Base-by-base conservation (phyloP, 305 asterid species). In the Coffea humblotiana region DNA sequence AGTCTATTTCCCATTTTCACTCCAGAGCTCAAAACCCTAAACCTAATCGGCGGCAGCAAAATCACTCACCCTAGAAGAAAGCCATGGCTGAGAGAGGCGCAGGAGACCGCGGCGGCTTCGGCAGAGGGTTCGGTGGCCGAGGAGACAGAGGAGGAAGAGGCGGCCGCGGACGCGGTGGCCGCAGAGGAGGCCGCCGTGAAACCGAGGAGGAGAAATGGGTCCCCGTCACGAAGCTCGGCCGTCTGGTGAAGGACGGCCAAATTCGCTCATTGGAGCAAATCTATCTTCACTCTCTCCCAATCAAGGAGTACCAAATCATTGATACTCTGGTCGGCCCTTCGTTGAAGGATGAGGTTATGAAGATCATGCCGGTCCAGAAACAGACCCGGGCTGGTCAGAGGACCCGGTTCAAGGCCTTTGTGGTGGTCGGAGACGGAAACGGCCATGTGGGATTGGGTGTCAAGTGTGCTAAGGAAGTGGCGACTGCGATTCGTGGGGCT, bases 381-480 rank as follows among this genome's bases (percentile, higher is more conserved):
- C 85, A 86, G 54, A 86, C 89, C n/a, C 80, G 87, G 65, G 86
- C 86, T 35, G 86, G 88, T 23, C 88, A 85, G 79, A 80, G 88
- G 58, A 85, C 88, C 69, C 64, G 88, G 74, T 85, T 85, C 79
- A 85, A 85, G 79, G 84, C 88, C 0, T 85, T 85, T 13, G 88
- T 85, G 4, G 88, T 85, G 0, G 88, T 85, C 18, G 88, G 88
- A 3, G 88, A 83, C 52, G 81, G 81, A 0, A 86, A 86, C 64
- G 86, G 89, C 10, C 89, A 86, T 54, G 89, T 86, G 14, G 87
- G 87, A 2, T 72, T 86, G 70, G 89, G 89, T 0, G 89, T 86
- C 0, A 86, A 86, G 84, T 86, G 89, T 49, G 84, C 89, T 3
- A 86, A 86, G 77, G 89, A 86, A 60, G 89, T 86, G 25, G 89